Base-by-base conservation (phyloP, 2,329 filamentous ascomycete genomes). In the Talaromyces sp. region DNA sequence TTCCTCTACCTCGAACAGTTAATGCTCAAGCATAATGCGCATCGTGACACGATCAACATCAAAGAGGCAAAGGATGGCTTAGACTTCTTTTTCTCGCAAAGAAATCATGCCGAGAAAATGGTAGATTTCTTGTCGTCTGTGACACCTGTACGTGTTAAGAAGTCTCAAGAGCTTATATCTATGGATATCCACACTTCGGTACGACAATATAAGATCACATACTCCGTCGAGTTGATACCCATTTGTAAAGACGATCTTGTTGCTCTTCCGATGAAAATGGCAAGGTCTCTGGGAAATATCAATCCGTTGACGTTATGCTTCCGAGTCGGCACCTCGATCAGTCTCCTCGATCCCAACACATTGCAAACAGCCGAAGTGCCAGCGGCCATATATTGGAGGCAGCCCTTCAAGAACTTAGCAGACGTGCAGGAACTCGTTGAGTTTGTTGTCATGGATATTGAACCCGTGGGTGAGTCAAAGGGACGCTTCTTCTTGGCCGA, bases 211-310 rank as follows among this genome's bases (percentile, higher is more conserved):
- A 99, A 99, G 73, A 97, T 97, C 77, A 88, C 89, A 46, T 97
- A 86, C 75, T 95, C 91, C 0, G 85, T 88, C 56, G 90, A 97
- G 70, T 75, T 99, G 51, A 87, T 97, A 25, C 94, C 94, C 1
- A 91, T 99, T 52, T 97, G 94, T 80, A 96, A 97, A 75, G 94
- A 99, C 67, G 94, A 99, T 70, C 80, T 99, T 28, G 90, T 99
- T n/a, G 92, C 90, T 1, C 78, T 99, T 36, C 94, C 94, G 0
- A 86, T 96, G 62, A 91, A 91, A 65, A 79, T 97, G 60, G 94
- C 94, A 13, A 94, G 91, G 73, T 85, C 87, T 57, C 80, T 89
- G 53, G 92, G 94, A 62, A 97, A 96, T 73, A 96, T 97, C 66
- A 83, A 86, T 1, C 94, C 94, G 2, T 79, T 99, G 37, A 84